Conservation (phyloP, 495 filamentous ascomycete species). For the Cercophora sp. region DNA sequence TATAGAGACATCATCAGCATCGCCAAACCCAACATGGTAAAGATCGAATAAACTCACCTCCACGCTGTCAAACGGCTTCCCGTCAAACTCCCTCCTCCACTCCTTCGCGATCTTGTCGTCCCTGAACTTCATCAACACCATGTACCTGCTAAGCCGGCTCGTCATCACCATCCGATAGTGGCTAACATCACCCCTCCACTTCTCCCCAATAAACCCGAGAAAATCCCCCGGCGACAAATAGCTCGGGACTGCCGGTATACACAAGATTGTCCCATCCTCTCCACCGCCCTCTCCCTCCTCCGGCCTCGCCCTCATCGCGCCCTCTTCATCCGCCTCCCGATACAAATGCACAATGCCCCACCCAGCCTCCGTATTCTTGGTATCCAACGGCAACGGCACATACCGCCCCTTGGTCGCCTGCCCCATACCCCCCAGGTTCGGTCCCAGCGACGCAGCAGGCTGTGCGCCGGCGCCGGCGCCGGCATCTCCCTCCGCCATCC, state of each 20-base stretch:
- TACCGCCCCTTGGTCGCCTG: conserved; percentile 68
- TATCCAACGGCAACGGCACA: conserved; percentile 67
- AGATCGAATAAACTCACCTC: conserved; percentile 57
- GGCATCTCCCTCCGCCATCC: conserved; percentile 10
- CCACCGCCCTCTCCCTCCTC: conserved; percentile 6
- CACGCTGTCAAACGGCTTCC: conserved; percentile 89
- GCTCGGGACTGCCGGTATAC: conserved; percentile 89
- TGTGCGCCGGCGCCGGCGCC: background rate
- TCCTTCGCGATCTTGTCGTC: conserved; percentile 65
- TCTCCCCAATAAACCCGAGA: conserved; percentile 86
- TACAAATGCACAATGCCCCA: conserved; percentile 96
- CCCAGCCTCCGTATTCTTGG: conserved; percentile 74
- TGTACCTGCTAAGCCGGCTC: conserved; percentile 81
- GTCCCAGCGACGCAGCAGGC: conserved; percentile 39
- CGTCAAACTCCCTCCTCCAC: conserved; percentile 88
- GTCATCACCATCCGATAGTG: conserved; percentile 97
- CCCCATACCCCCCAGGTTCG: conserved; percentile 40
- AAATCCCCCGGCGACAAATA: conserved; percentile 91
- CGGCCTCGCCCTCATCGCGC: conserved; percentile 30
- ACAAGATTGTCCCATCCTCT: conserved; percentile 67
- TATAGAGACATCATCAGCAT: conserved; percentile 28
- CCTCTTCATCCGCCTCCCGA: conserved; percentile 67
- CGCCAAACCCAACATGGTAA: background rate
- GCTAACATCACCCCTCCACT: conserved; percentile 80
- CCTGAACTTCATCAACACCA: conserved; percentile 96